Conservation (phyloP, 345 rosid species). For the Atalantia buxifolia region DNA sequence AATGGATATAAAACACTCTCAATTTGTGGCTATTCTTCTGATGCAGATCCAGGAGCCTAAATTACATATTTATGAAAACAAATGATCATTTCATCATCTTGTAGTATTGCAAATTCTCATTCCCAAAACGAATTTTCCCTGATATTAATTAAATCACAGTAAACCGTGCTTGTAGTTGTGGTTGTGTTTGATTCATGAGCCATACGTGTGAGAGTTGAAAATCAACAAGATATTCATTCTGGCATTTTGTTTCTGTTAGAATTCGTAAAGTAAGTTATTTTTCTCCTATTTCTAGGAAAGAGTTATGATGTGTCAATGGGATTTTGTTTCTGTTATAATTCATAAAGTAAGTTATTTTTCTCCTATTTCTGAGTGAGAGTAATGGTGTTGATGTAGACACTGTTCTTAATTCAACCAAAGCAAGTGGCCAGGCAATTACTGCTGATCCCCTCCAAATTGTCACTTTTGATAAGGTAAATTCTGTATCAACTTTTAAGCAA, state of each 20-base stretch:
- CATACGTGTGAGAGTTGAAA: background rate
- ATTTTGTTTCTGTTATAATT: background rate
- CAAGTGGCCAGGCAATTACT: conserved; percentile 21
- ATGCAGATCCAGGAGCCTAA: background rate
- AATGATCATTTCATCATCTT: background rate
- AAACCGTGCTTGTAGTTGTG: background rate
- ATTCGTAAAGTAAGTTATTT: background rate
- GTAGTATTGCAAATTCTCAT: too few species aligned
- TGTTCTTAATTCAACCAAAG: conserved; percentile 25
- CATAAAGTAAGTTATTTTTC: background rate
- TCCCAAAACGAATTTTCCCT: background rate
- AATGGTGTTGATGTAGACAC: conserved; percentile 27
- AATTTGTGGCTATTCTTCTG: background rate
- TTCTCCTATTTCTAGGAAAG: background rate
- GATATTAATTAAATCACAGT: background rate
- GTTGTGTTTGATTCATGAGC: background rate
- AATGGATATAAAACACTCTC: background rate
- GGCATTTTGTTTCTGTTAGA: background rate
- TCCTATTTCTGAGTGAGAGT: background rate
- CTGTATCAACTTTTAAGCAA: background rate
- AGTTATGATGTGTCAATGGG: conserved; percentile 7
- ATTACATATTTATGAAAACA: background rate
- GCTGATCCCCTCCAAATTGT: conserved; percentile 17
- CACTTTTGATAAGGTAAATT: conserved; percentile 30
- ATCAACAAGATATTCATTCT: background rate